Conservation (phyloP, 2,329 filamentous ascomycete genomes). For the Metarhizium guizhouense region DNA sequence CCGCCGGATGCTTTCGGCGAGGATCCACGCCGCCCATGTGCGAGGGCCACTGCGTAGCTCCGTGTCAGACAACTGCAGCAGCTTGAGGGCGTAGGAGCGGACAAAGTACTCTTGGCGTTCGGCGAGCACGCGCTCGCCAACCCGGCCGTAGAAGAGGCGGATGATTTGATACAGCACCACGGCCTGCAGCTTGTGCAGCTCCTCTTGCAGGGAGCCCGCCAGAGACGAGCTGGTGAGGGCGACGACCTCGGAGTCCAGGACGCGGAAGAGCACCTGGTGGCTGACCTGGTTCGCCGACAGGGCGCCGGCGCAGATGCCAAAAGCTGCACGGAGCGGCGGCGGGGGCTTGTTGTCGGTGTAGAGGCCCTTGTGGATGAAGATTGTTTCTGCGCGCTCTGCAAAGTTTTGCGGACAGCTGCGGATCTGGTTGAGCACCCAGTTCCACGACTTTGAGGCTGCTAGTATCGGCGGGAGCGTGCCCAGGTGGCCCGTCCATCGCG, state of each 20-base stretch:
- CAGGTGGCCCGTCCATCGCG: constrained; percentile 1
- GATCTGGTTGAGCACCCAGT: constrained; percentile 1
- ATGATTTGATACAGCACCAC: constrained; percentile 16
- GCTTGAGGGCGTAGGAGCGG: constrained; percentile 3
- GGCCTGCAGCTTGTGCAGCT: constrained; percentile 13
- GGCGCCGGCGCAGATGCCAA: neutral
- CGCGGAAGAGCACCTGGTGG: too few species aligned
- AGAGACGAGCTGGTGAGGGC: too few species aligned
- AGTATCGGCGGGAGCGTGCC: neutral
- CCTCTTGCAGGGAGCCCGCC: constrained; percentile 2
- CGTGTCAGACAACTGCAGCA: constrained; percentile 2
- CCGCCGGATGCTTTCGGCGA: constrained; percentile 9
- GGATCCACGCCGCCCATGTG: constrained; percentile 7
- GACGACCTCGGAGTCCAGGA: too few species aligned
- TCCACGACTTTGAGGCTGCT: neutral
- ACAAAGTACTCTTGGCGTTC: constrained; percentile 9
- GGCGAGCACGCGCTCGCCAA: constrained; percentile 13
- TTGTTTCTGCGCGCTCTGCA: constrained; percentile 3
- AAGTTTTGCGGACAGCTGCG: constrained; percentile 2
- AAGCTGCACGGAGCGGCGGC: constrained; percentile 5
- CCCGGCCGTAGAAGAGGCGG: constrained; percentile 14
- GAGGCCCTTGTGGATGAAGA: constrained; percentile 7
- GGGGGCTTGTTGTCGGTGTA: neutral
- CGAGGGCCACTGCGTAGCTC: neutral
- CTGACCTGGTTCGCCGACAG: too few species aligned